These are phyloP conservation scores for Globisporangium irregulare DNA, from an alignment of 352 stramenopile species.

Conservation along the genomic window DNA sequence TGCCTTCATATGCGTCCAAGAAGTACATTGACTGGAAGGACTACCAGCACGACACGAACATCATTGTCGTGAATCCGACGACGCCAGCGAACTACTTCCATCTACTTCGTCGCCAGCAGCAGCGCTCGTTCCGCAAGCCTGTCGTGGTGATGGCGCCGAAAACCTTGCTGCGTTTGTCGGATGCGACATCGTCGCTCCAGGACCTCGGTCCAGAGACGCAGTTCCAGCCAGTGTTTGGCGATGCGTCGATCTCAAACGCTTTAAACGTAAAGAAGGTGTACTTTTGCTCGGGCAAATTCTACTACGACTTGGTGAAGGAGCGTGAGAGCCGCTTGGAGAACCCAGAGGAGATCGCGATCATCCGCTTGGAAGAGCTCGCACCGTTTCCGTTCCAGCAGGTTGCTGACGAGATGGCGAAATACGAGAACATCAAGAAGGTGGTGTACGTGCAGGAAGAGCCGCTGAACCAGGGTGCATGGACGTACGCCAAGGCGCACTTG, in stretches of 20 bases:
- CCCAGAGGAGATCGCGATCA: constrained; percentile 54
- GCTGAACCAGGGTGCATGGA: constrained; percentile 78
- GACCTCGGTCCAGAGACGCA: constrained; percentile 53
- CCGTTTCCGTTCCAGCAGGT: constrained; percentile 82
- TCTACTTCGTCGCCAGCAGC: constrained; percentile 89
- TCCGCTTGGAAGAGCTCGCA: constrained; percentile 81
- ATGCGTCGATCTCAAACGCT: constrained; percentile 41
- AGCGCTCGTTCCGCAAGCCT: constrained; percentile 71
- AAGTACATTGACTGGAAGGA: constrained; percentile 50
- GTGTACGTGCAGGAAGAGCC: constrained; percentile 84
- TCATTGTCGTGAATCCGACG: constrained; percentile 82
- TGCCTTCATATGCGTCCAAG: constrained; percentile 22
- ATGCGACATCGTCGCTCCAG: constrained; percentile 62
- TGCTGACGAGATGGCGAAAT: constrained; percentile 47
- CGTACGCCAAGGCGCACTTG: constrained; percentile 63
- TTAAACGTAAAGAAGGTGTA: constrained; percentile 65
- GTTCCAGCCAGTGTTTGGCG: constrained; percentile 70
- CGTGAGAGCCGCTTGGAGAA: constrained; percentile 42
- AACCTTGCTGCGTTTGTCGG: constrained; percentile 63
- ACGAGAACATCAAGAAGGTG: constrained; percentile 61
- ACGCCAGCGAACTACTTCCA: constrained; percentile 97
- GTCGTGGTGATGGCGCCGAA: constrained; percentile 78
- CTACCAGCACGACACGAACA: constrained; percentile 76
- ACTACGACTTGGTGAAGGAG: constrained; percentile 80
- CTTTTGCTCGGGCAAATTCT: constrained; percentile 85